Percentiles rank a stretch among this genome's conserved stretches.
phyloP scores from a whole-genome alignment of 176 grass and related monocot genomes.

The Calamus simplicifolius region DNA sequence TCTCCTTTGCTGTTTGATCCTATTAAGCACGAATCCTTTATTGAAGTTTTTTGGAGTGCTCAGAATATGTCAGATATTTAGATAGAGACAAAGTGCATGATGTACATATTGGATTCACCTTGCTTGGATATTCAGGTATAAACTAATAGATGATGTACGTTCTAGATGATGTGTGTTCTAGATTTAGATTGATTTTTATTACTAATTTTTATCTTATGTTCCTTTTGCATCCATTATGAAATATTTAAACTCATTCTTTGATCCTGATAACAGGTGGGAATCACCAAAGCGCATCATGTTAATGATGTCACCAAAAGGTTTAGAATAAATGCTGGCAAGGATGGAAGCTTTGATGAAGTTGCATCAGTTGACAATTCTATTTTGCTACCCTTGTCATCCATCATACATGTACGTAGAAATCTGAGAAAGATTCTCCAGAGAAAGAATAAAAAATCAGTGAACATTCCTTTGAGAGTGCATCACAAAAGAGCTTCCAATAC shows the following conservation, averaged over 20 bases:
- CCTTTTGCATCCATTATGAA: too few relatives aligned
- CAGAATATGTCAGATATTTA: too few relatives aligned
- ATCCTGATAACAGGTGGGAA: slow-evolving; percentile 28
- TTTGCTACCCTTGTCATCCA: slow-evolving; percentile 45
- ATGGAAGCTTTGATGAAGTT: slow-evolving; percentile 23
- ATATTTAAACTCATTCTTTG: slow-evolving; percentile 9
- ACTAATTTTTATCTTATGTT: background rate
- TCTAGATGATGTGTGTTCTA: too few relatives aligned
- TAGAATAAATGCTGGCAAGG: slow-evolving; percentile 19
- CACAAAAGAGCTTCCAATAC: slow-evolving; percentile 5
- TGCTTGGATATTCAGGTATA: too few relatives aligned
- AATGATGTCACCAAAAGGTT: slow-evolving; percentile 25
- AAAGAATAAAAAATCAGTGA: slow-evolving; percentile 25
- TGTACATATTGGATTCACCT: too few relatives aligned
- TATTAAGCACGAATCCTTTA: too few relatives aligned
- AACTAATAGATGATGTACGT: too few relatives aligned
- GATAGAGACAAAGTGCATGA: too few relatives aligned
- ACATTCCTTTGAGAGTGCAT: slow-evolving; percentile 6
- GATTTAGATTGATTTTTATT: background rate
- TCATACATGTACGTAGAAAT: slow-evolving; percentile 38
- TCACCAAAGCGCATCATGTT: background rate
- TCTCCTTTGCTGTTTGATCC: too few relatives aligned
- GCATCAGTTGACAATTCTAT: slow-evolving; percentile 35
- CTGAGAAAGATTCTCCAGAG: slow-evolving; percentile 29
- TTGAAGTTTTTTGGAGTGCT: too few relatives aligned